phyloP scores from a whole-genome alignment of 371 early-diverging fungal species.

The Mucor indicus region DNA sequence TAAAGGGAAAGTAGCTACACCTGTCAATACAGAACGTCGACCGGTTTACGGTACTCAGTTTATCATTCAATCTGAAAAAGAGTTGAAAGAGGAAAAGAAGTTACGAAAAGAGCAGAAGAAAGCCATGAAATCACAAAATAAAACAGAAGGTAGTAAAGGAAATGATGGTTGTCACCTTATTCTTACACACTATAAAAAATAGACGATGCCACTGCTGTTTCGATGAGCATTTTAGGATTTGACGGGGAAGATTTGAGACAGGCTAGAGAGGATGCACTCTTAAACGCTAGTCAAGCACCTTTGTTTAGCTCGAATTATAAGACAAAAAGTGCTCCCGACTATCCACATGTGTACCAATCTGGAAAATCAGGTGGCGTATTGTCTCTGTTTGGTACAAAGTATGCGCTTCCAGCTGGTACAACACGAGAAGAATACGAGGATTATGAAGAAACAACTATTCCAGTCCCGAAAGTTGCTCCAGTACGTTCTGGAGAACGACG shows the following conservation, averaged over 20 bases:
- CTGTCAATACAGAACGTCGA: conserved; percentile 15
- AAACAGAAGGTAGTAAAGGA: conserved; percentile 9
- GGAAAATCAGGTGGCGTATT: conserved; percentile 48
- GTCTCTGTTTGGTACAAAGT: conserved; percentile 63
- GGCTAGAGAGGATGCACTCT: conserved; percentile 55
- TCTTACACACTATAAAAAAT: neutral
- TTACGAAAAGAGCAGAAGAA: conserved; percentile 72
- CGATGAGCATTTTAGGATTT: conserved; percentile 56
- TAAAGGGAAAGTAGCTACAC: conserved; percentile 3
- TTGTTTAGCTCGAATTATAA: conserved; percentile 38
- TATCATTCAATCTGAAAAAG: conserved; percentile 70
- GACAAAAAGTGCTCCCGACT: conserved; percentile 30
- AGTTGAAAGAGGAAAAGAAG: conserved; percentile 61
- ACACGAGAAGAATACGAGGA: conserved; percentile 60
- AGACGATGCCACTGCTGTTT: conserved; percentile 52
- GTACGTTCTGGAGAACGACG: conserved; percentile 53
- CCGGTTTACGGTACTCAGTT: conserved; percentile 65
- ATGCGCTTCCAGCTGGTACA: conserved; percentile 72
- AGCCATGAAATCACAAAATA: conserved; percentile 25
- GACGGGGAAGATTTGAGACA: conserved; percentile 47
- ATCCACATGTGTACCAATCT: conserved; percentile 64
- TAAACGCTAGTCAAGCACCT: conserved; percentile 34
- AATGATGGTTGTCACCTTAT: neutral
- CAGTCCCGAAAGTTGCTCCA: conserved; percentile 64
- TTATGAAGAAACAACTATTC: conserved; percentile 83